Conservation (phyloP, 768 basidiomycete genomes). For the Kwoniella sp. region DNA sequence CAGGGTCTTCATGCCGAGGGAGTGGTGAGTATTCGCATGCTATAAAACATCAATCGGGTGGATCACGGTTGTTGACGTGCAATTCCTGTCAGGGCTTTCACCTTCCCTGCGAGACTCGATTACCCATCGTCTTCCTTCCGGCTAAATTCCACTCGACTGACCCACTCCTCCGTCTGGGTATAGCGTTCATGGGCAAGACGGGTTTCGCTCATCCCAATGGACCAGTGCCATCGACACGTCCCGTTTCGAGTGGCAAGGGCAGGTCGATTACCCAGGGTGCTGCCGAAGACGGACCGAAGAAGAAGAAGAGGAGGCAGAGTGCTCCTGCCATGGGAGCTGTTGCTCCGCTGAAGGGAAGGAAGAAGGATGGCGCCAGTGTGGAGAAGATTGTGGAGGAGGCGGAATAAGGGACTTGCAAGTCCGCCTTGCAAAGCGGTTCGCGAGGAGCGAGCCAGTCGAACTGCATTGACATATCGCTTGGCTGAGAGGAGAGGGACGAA, state of each 20-base stretch:
- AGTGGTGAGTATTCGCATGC: conserved; percentile 25
- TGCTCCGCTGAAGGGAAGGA: background rate
- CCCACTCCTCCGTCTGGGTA: conserved; percentile 34
- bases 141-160: conserved; percentile 43
- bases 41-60: background rate
- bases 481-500: no score
- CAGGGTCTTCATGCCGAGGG: conserved; percentile 40
- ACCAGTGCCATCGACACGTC: background rate
- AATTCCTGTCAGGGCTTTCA: conserved; percentile 32
- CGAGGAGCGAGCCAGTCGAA: no score
- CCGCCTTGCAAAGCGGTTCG: no score
- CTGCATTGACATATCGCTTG: no score
- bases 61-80: background rate
- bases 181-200: conserved; percentile 41
- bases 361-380: background rate
- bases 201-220: conserved; percentile 18
- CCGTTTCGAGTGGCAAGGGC: background rate
- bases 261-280: background rate
- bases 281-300: conserved; percentile 16
- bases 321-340: conserved; percentile 15
- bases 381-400: conserved; percentile 9
- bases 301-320: conserved; percentile 36
- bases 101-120: conserved; percentile 18
- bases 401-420: background rate
- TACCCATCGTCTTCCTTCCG: conserved; percentile 44